Conservation (phyloP, 2,329 filamentous ascomycete species). For the Alternaria burnsii region DNA sequence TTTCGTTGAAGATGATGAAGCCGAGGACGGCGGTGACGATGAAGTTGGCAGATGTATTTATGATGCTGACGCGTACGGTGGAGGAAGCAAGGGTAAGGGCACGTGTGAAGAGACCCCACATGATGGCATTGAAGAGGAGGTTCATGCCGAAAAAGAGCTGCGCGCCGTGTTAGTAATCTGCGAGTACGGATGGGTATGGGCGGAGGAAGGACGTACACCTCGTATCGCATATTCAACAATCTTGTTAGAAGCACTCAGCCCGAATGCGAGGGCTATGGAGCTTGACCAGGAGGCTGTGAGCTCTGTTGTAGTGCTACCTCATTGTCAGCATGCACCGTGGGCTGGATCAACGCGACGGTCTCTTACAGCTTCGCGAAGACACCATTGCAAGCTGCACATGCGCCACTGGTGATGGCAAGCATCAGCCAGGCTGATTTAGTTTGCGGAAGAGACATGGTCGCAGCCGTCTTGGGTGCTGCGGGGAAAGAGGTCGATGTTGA, state of each 20-base stretch:
- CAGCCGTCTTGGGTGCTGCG: slow-evolving; percentile 1
- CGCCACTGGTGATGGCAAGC: slow-evolving; percentile 76
- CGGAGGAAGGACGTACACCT: slow-evolving; percentile 54
- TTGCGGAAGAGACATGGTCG: slow-evolving; percentile 33
- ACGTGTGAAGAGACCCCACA: slow-evolving; percentile 85
- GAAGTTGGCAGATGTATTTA: slow-evolving; percentile 86
- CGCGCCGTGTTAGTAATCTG: slow-evolving; percentile 1
- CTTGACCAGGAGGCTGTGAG: slow-evolving; percentile 64
- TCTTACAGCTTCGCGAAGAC: slow-evolving; percentile 82
- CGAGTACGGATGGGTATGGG: slow-evolving; percentile 7
- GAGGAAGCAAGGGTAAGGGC: slow-evolving; percentile 77
- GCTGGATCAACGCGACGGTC: slow-evolving; percentile 2
- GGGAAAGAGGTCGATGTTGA: slow-evolving; percentile 5
- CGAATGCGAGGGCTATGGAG: slow-evolving; percentile 58
- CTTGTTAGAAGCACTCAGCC: slow-evolving; percentile 56
- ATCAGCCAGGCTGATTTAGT: slow-evolving; percentile 61
- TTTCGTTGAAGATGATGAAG: slow-evolving; percentile 74
- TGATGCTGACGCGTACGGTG: slow-evolving; percentile 80
- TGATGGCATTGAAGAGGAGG: slow-evolving; percentile 77
- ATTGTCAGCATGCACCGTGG: slow-evolving; percentile 15
- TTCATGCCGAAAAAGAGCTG: slow-evolving; percentile 80
- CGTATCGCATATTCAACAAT: slow-evolving; percentile 61
- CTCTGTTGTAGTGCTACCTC: slow-evolving; percentile 65
- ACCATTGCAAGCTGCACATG: slow-evolving; percentile 81
- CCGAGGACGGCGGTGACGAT: slow-evolving; percentile 79